Evolutionary conservation across 805 yeast species (phyloP).

Genomic region (Barnettozyma siamensis): DNA sequence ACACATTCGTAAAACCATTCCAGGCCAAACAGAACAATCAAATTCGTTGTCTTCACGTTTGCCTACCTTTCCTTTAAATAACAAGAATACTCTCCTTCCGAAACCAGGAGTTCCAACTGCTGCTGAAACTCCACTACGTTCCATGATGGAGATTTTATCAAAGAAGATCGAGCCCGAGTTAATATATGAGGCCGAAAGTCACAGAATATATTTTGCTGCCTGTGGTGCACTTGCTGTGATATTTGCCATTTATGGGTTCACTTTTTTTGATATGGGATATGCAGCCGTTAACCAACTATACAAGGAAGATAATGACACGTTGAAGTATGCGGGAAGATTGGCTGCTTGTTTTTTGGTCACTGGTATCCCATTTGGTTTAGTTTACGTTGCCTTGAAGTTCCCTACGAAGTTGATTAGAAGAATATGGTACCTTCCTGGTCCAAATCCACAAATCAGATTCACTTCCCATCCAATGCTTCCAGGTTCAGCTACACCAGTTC

Average conservation of each 20-base stretch:
- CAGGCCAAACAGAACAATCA: constrained; percentile 24
- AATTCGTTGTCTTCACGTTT: constrained; percentile 51
- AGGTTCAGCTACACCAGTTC: constrained; percentile 64
- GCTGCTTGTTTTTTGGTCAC: constrained; percentile 39
- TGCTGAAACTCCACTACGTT: constrained; percentile 36
- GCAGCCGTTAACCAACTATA: constrained; percentile 47
- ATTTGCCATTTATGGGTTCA: constrained; percentile 62
- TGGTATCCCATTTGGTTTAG: constrained; percentile 28
- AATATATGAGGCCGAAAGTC: constrained; percentile 80
- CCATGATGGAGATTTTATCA: constrained; percentile 53
- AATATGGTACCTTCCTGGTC: constrained; percentile 69
- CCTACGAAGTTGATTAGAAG: constrained; percentile 72
- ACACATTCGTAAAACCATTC: constrained; percentile 20
- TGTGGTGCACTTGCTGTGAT: constrained; percentile 66
- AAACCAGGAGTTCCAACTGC: constrained; percentile 76
- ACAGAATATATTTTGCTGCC: constrained; percentile 64
- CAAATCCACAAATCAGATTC: constrained; percentile 48
- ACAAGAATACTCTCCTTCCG: constrained; percentile 68
- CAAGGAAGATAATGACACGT: constrained; percentile 41
- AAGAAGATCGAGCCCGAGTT: constrained; percentile 60
- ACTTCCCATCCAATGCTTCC: constrained; percentile 76
- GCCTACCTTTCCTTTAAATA: constrained; percentile 61
- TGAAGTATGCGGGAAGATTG: constrained; percentile 31
- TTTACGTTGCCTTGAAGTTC: constrained; percentile 36
- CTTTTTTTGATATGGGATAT: constrained; percentile 50